Percentiles rank a stretch among this genome's conserved stretches.
phyloP scores from a whole-genome alignment of 2,329 filamentous ascomycete species.

The Graphilbum fragrans region DNA sequence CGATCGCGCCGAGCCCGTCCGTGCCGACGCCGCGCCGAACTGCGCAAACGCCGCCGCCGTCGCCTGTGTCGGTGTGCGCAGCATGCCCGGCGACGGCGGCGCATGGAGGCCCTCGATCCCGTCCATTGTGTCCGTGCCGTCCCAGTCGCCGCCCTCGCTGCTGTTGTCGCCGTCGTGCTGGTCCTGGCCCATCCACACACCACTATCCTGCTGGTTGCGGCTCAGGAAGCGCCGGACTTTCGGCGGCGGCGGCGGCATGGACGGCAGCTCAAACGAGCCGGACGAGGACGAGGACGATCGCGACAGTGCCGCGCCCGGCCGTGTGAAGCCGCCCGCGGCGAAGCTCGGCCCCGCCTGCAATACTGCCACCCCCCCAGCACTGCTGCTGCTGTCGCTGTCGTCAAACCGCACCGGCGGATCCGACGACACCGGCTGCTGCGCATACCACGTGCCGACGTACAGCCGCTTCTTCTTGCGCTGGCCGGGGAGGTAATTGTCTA shows the following conservation, averaged over 20 bases:
- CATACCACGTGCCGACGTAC: slow-evolving; percentile 57
- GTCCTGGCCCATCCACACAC: slow-evolving; percentile 55
- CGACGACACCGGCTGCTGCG: slow-evolving; percentile 27
- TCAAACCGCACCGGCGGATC: slow-evolving; percentile 2
- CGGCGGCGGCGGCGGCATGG: slow-evolving; percentile 5
- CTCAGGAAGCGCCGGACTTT: slow-evolving; percentile 12
- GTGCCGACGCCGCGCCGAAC: too few species aligned
- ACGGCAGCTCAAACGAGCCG: slow-evolving; percentile 1
- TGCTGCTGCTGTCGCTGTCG: slow-evolving; percentile 5
- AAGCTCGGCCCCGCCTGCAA: not conserved
- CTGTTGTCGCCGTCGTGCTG: slow-evolving; percentile 33
- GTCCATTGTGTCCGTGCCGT: not conserved
- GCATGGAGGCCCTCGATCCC: not conserved
- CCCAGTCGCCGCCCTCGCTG: too few species aligned
- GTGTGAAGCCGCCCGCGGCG: not conserved
- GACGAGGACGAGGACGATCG: not conserved
- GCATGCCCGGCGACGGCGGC: slow-evolving; percentile 41
- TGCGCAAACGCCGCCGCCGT: slow-evolving; percentile 53
- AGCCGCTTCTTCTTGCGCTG: slow-evolving; percentile 46
- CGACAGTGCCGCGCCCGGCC: not conserved
- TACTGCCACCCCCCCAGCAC: not conserved
- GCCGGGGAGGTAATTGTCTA: slow-evolving; percentile 45
- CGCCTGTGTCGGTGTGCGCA: slow-evolving; percentile 27
- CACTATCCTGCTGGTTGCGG: slow-evolving; percentile 50
- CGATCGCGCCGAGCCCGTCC: slow-evolving; percentile 37